phyloP scores from a whole-genome alignment of 2,329 filamentous ascomycete species.

The Colletotrichum lini region DNA sequence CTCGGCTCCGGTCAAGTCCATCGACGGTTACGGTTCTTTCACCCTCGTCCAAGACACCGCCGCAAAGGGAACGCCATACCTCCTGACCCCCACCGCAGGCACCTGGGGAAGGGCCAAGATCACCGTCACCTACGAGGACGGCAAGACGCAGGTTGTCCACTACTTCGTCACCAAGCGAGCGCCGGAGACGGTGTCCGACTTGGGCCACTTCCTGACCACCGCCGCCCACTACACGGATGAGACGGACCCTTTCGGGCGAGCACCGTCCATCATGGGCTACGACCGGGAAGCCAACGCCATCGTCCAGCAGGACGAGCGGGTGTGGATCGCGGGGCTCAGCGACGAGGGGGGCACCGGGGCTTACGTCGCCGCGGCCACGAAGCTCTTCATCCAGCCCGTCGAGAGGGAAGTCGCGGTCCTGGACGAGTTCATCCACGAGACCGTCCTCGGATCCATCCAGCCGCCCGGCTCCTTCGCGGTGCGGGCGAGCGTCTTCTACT shows the following conservation, averaged over 20 bases:
- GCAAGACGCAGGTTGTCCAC: constrained; percentile 66
- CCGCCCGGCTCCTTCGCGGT: constrained; percentile 59
- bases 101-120: constrained; percentile 66
- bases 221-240: constrained; percentile 66
- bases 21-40: constrained; percentile 56
- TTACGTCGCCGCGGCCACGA: constrained; percentile 68
- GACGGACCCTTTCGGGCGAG: constrained; percentile 67
- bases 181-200: constrained; percentile 58
- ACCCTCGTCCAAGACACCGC: constrained; percentile 36
- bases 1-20: constrained; percentile 55
- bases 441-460: constrained; percentile 66
- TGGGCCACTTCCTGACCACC: constrained; percentile 69
- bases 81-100: constrained; percentile 57
- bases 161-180: constrained; percentile 68
- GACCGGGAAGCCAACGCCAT: constrained; percentile 62
- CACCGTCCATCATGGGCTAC: constrained; percentile 70
- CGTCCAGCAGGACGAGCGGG: constrained; percentile 63
- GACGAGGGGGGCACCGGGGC: constrained; percentile 72
- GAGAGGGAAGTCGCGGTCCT: constrained; percentile 65
- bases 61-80: constrained; percentile 51
- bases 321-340: constrained; percentile 72
- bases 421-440: constrained; percentile 67
- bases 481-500: constrained; percentile 67
- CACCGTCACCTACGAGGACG: constrained; percentile 63
- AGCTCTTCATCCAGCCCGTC: constrained; percentile 66